Evolutionary conservation across 257 asterid species (phyloP).

Genomic region (Solanum neorickii): DNA sequence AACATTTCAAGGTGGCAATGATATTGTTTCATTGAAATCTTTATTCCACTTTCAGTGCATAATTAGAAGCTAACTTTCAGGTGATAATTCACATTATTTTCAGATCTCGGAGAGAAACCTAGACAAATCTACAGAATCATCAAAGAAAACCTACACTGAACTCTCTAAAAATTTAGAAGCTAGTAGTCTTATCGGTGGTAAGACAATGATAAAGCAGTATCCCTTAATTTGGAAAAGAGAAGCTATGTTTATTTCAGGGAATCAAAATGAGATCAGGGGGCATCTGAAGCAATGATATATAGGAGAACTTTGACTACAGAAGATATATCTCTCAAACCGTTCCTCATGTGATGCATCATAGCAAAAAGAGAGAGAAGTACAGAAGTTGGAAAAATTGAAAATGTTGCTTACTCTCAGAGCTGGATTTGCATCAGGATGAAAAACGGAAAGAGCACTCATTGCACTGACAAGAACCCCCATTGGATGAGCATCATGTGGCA

Average conservation of each 20-base stretch:
- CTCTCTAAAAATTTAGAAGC: neutral
- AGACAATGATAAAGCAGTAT: neutral
- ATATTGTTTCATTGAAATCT: neutral
- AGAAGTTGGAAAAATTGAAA: neutral
- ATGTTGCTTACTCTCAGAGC: conserved; percentile 68
- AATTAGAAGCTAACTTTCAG: neutral
- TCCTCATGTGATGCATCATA: neutral
- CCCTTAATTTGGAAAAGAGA: neutral
- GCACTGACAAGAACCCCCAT: conserved; percentile 99
- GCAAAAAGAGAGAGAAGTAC: neutral
- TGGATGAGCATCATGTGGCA: conserved; percentile 99
- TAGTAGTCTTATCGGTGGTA: neutral
- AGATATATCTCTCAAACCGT: neutral
- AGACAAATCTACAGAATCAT: neutral
- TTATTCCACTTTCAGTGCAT: neutral
- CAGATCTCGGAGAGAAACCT: neutral
- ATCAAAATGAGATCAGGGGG: neutral
- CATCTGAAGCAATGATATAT: neutral
- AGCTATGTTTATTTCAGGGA: neutral
- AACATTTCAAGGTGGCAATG: neutral
- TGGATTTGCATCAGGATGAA: conserved; percentile 99
- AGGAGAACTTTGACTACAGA: neutral
- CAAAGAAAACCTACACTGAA: neutral
- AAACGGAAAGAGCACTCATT: conserved; percentile 89
- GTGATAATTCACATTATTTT: neutral